Evolutionary conservation across 805 yeast genomes (phyloP).

Genomic region (Torulaspora gathmanii): DNA sequence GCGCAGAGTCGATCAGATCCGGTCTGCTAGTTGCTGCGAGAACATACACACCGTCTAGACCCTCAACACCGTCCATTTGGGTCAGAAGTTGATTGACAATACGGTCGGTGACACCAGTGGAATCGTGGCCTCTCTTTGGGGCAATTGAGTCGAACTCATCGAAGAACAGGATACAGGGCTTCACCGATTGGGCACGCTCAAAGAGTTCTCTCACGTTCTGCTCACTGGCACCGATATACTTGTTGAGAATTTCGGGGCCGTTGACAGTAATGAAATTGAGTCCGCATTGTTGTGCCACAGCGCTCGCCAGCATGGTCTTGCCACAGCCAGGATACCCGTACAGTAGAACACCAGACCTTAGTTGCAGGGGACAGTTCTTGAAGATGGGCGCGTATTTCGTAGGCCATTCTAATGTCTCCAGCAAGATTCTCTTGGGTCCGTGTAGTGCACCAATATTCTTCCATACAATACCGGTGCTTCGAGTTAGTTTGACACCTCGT

Average conservation of each 20-base stretch:
- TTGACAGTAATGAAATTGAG: constrained; percentile 87
- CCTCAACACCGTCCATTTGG: constrained; percentile 99
- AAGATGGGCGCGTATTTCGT: constrained; percentile 95
- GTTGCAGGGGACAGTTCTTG: constrained; percentile 75
- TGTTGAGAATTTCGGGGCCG: constrained; percentile 93
- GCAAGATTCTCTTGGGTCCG: constrained; percentile 65
- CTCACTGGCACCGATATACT: constrained; percentile 95
- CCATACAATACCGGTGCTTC: constrained; percentile 61
- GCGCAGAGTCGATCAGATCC: constrained; percentile 90
- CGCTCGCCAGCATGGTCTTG: constrained; percentile 86
- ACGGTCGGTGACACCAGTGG: constrained; percentile 96
- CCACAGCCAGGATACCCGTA: constrained; percentile 99
- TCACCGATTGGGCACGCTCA: constrained; percentile 91
- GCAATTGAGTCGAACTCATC: constrained; percentile 97
- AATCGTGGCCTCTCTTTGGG: constrained; percentile 96
- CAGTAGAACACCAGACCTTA: constrained; percentile 82
- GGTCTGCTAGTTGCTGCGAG: constrained; percentile 96
- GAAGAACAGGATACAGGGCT: constrained; percentile 87
- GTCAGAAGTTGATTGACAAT: constrained; percentile 96
- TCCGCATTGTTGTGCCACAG: constrained; percentile 91
- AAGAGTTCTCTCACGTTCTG: constrained; percentile 90
- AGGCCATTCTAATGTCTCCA: constrained; percentile 96
- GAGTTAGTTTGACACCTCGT: constrained; percentile 81
- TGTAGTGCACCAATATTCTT: constrained; percentile 81
- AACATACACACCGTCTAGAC: constrained; percentile 92